Conservation (phyloP, 2,329 filamentous ascomycete species). For the Biscogniauxia sp. region DNA sequence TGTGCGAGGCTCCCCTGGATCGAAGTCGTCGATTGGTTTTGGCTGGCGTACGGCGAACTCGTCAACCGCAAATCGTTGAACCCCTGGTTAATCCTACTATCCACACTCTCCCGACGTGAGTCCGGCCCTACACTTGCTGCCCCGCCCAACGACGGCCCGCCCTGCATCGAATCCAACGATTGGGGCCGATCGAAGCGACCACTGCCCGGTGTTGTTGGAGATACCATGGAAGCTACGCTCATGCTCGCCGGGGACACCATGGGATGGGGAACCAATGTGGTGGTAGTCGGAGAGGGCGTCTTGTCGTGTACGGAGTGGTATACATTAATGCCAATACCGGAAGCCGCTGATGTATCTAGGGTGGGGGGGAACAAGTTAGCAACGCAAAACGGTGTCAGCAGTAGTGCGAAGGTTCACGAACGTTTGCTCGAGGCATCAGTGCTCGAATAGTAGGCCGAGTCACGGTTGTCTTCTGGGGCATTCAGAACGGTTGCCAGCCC, state of each 20-base stretch:
- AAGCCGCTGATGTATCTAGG: constrained; percentile 46
- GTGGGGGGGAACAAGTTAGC: constrained; percentile 17
- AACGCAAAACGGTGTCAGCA: constrained; percentile 7
- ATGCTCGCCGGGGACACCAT: constrained; percentile 59
- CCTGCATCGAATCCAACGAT: constrained; percentile 40
- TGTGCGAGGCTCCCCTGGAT: constrained; percentile 69
- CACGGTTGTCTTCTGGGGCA: constrained; percentile 47
- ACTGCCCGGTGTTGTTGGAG: constrained; percentile 51
- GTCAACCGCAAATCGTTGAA: constrained; percentile 69
- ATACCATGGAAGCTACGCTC: constrained; percentile 66
- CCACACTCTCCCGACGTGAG: constrained; percentile 73
- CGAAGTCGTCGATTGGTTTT: constrained; percentile 74
- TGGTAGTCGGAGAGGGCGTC: constrained; percentile 59
- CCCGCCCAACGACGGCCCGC: constrained; percentile 33
- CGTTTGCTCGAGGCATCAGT: constrained; percentile 51
- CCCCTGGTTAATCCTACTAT: constrained; percentile 72
- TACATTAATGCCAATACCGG: constrained; percentile 40
- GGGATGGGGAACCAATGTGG: constrained; percentile 50
- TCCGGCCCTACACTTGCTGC: constrained; percentile 41
- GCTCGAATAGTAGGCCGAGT: constrained; percentile 52
- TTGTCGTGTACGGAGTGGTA: constrained; percentile 57
- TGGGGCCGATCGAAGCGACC: constrained; percentile 44
- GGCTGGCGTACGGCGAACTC: constrained; percentile 70
- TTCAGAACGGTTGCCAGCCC: constrained; percentile 53
- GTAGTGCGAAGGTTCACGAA: constrained; percentile 32